phyloP scores from a whole-genome alignment of 225 moss, liverwort and hornwort species.

The Physcomitrellopsis africana region DNA sequence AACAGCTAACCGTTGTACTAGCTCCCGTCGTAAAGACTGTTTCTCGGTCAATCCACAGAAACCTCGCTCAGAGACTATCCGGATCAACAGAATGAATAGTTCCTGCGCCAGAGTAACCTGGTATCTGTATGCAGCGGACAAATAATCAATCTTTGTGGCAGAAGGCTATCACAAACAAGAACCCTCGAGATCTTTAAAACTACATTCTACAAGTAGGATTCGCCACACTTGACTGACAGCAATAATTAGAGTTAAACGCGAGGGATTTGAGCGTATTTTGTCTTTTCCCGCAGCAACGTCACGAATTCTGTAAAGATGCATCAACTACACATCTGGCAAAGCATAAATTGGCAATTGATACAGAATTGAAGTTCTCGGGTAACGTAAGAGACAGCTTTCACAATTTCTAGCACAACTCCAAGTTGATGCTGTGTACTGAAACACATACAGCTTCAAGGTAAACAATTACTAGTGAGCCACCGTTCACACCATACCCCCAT shows the following conservation, averaged over 20 bases:
- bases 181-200: conserved; percentile 12
- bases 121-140: conserved; percentile 49
- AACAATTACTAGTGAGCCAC: too few relatives aligned
- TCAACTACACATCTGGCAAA: neutral
- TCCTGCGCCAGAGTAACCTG: conserved; percentile 81
- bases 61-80: conserved; percentile 81
- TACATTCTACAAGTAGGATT: conserved; percentile 10
- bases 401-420: neutral
- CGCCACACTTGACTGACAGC: conserved; percentile 16
- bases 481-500: too few relatives aligned
- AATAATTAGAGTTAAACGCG: conserved; percentile 15
- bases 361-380: neutral
- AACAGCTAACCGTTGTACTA: conserved; percentile 85
- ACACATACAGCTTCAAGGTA: neutral
- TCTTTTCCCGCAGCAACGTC: neutral
- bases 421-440: neutral
- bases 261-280: conserved; percentile 6
- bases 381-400: neutral
- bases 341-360: neutral
- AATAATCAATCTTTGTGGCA: conserved; percentile 25
- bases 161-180: conserved; percentile 24
- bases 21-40: conserved; percentile 76
- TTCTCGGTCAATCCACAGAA: conserved; percentile 82
- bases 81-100: conserved; percentile 76
- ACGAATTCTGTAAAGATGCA: neutral